Evolutionary conservation across 2,329 filamentous ascomycete species (phyloP), one percentile per base, ranked within the genome.

Genomic region (Sarocladium kiliense): DNA sequence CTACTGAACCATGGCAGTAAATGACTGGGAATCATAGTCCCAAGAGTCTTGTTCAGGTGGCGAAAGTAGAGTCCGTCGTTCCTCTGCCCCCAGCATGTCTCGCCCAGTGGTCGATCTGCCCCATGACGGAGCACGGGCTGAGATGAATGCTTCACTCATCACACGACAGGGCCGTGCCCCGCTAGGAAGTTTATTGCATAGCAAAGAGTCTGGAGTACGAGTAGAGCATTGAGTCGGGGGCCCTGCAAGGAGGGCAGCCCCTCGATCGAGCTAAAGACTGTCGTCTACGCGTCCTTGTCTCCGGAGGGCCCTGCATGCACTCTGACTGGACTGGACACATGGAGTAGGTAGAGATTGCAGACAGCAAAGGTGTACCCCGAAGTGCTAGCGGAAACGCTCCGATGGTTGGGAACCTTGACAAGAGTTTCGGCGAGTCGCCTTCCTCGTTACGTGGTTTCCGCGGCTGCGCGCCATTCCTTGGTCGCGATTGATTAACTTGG

Each of bases 111-210:
- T 36, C 47, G 47, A 51, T 51, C 47, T 51, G 9, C 27, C 23
- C 47, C 47, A 51, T 51, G 30, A 51, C 47, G 47, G 16, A 51
- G 47, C 27, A 51, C 30, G 27, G 27, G 30, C 47, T 51, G 47
- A 51, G 47, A 51, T 51, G 47, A 51, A 18, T 19, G 27, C 30
- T 27, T n/a, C n/a, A 21, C 27, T 21, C 47, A 47, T 51, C 47
- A 36, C 47, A 51, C 47, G 30, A 36, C 47, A 36, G 4, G 30
- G 19, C 21, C 26, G 26, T 23, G 47, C 47, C 47, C 47, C 47
- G 47, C 47, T 34, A 34, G n/a, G 47, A 51, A 14, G 26, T 34
- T 21, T 23, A 51, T 51, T 51, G 47, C 47, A 32, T 32, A 12
- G 30, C 30, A 32, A 32, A 32, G 12, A 32, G 12, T 32, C 30